Percentiles rank a stretch among this genome's conserved stretches.
Evolutionary conservation across 768 basidiomycete genomes (phyloP).

Genomic region (Suillus sp.): DNA sequence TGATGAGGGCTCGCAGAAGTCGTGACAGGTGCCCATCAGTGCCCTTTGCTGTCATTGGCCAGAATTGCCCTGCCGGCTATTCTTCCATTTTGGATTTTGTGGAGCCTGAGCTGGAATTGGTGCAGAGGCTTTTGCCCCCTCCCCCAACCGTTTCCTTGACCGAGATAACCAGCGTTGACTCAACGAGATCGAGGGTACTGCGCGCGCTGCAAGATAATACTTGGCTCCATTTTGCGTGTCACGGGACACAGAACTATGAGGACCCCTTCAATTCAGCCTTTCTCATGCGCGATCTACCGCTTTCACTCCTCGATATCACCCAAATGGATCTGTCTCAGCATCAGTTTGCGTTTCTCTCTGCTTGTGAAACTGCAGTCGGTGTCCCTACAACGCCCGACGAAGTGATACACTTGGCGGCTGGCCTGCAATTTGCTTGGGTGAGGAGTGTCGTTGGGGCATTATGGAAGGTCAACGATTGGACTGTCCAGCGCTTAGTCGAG

Average conservation of each 20-base stretch:
- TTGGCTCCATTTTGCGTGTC: slow-evolving; percentile 25
- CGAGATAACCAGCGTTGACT: neutral
- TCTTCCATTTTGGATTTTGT: neutral
- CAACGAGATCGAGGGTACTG: neutral
- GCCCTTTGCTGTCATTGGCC: slow-evolving; percentile 11
- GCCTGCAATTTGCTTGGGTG: slow-evolving; percentile 22
- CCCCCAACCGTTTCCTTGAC: slow-evolving; percentile 3
- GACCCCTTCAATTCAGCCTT: slow-evolving; percentile 19
- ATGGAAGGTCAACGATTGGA: slow-evolving; percentile 18
- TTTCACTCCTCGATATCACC: slow-evolving; percentile 12
- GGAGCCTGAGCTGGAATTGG: neutral
- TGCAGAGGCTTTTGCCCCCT: neutral
- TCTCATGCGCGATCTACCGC: slow-evolving; percentile 7
- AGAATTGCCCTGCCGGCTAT: neutral
- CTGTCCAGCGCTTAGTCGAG: neutral
- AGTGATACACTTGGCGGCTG: slow-evolving; percentile 26
- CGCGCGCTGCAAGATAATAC: neutral
- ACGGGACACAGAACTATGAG: slow-evolving; percentile 10
- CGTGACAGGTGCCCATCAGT: neutral
- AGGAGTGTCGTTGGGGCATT: slow-evolving; percentile 26
- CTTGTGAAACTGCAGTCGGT: slow-evolving; percentile 16
- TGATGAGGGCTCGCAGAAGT: slow-evolving; percentile 14
- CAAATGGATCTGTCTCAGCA: neutral
- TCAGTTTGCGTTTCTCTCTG: slow-evolving; percentile 22
- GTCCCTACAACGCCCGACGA: slow-evolving; percentile 17